Base-by-base conservation (phyloP, 129 eudicot genomes). In the Tanacetum coccineum region DNA sequence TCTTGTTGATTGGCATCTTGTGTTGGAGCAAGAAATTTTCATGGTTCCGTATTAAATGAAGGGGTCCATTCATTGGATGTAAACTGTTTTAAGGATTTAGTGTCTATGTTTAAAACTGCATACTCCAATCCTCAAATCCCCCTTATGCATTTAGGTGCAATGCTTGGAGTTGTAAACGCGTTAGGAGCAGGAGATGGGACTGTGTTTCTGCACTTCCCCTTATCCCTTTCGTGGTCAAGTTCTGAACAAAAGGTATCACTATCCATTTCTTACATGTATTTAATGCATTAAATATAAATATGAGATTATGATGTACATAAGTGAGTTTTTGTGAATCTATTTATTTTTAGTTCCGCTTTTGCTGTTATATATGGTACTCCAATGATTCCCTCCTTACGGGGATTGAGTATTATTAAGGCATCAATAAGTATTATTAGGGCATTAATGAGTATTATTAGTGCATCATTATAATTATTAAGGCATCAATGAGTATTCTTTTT, bases 81-180 rank as follows among this genome's bases (percentile, higher is more conserved):
- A 5, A 66, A 81, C 44, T 70, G 77, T 64, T 81, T 84, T 39
- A 75, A 67, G 55, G 81, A 80, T 25, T 73, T 89, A 47, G 77
- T 94, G 39, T 75, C 54, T 17, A 25, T 86, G 56, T 82, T 80
- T 48, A 89, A 83, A 75, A 73, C 57, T 72, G 68, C 77, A 47
- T 94, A 89, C 79, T 72, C 93, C 15, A 75, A 49, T 70, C 69
- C 88, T 49, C 67, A 82, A 62, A 87, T 87, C 22, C 90, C 87
- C 62, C 80, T 89, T 69, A 15, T 87, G 21, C 95, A 86, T 78
- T 81, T 94, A 50, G 95, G 99, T 80, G 99, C 92, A 17, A 86
- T 94, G 93, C 85, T 94, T 79, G 99, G 97, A 59, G 81, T 94
- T 75, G 88, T 94, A n/a, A 94, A 89, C 70, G 83, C 86, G 39